These are phyloP conservation scores for barley (Hordeum vulgare) DNA, from an alignment of 176 grass and related monocot species.

Conservation along the genomic window DNA sequence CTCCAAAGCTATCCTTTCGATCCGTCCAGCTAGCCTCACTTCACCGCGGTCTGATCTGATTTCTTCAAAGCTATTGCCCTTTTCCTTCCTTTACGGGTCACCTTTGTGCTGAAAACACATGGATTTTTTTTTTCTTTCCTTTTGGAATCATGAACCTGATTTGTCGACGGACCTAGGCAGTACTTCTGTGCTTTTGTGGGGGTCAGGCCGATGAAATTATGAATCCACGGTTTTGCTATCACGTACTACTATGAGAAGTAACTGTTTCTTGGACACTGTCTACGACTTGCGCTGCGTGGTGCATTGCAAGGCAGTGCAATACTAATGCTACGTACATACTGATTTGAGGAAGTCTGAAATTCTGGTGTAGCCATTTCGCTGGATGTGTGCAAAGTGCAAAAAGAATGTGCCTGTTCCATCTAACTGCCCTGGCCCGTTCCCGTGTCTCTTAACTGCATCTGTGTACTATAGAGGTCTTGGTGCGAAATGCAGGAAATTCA, in stretches of 20 bases:
- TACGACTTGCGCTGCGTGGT: background rate
- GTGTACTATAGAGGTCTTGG: background rate
- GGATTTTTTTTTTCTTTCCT: background rate
- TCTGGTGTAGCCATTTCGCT: background rate
- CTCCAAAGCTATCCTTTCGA: constrained; percentile 5
- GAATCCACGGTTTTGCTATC: background rate
- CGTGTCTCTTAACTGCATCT: background rate
- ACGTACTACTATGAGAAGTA: background rate
- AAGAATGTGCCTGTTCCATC: background rate
- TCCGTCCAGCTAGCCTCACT: constrained; percentile 27
- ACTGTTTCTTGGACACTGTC: background rate
- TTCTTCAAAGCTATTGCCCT: background rate
- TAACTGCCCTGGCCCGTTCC: background rate
- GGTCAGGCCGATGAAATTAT: background rate
- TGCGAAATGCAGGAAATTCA: background rate
- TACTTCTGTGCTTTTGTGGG: background rate
- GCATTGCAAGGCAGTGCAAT: background rate
- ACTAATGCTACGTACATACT: background rate
- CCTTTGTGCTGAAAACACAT: background rate
- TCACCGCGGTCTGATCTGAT: background rate
- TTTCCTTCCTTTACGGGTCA: background rate
- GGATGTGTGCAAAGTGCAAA: background rate
- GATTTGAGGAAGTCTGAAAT: background rate
- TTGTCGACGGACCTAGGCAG: background rate
- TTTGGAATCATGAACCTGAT: background rate